Evolutionary conservation across 2,329 filamentous ascomycete genomes (phyloP).

Genomic region (Penicillium verrucosum): DNA sequence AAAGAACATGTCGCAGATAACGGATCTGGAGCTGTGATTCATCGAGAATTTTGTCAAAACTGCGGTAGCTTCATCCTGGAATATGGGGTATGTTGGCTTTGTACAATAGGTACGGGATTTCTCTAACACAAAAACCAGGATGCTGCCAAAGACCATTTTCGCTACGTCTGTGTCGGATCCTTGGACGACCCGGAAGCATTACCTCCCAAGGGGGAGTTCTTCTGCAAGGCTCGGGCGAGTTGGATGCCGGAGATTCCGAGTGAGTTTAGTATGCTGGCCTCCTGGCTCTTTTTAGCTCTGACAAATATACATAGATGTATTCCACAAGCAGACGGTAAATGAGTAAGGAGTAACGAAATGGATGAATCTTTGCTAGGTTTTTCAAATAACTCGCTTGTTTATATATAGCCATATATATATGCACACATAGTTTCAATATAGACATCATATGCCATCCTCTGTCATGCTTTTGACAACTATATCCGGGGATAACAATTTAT

Average conservation of each 20-base stretch:
- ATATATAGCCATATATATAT: neutral
- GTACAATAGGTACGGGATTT: neutral
- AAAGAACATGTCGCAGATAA: constrained; percentile 51
- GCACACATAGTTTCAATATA: neutral
- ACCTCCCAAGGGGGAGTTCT: constrained; percentile 56
- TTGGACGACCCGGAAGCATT: constrained; percentile 50
- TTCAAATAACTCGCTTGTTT: neutral
- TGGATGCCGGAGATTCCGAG: constrained; percentile 54
- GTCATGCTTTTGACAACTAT: constrained; percentile 27
- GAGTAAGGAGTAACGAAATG: constrained; percentile 27
- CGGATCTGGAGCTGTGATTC: constrained; percentile 46
- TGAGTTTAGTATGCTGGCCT: constrained; percentile 24
- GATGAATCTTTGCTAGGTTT: neutral
- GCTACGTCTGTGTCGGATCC: constrained; percentile 49
- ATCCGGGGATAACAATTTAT: constrained; percentile 27
- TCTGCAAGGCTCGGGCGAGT: constrained; percentile 46
- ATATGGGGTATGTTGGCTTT: constrained; percentile 44
- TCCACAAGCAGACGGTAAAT: constrained; percentile 48
- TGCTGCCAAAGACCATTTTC: constrained; percentile 33
- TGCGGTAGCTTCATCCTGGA: constrained; percentile 54
- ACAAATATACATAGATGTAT: constrained; percentile 34
- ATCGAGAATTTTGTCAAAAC: constrained; percentile 52
- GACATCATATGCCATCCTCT: neutral
- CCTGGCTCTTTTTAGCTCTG: constrained; percentile 2
- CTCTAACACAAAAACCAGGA: constrained; percentile 21